A percentile compares a stretch with the other conserved stretches of the same genome.
Conservation (phyloP, 768 basidiomycete species). For the Amanita thiersii region DNA sequence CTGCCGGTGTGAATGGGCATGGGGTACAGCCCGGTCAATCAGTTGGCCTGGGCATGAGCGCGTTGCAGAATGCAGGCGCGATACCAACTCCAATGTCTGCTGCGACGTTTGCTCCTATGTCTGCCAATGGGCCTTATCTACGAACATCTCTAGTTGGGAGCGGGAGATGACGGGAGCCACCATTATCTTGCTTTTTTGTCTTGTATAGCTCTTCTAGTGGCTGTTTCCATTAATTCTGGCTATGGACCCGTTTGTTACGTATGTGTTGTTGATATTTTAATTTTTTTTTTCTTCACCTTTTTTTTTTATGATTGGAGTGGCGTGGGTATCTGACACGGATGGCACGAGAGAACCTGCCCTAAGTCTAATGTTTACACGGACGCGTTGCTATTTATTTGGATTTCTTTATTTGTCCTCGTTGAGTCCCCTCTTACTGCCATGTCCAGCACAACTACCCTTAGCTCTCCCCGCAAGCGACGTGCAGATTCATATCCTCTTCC, state of each 20-base stretch:
- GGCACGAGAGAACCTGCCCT: conserved; percentile 6
- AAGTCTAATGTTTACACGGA: neutral
- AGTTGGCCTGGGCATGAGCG: conserved; percentile 40
- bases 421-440: neutral
- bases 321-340: too few species aligned
- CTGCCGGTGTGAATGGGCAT: conserved; percentile 38
- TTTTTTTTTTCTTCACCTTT: conserved; percentile 4
- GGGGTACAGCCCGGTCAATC: conserved; percentile 28
- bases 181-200: conserved; percentile 18
- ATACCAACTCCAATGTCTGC: conserved; percentile 39
- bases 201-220: conserved; percentile 9
- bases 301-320: neutral
- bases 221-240: conserved; percentile 14
- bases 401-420: neutral
- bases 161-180: conserved; percentile 28
- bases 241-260: conserved; percentile 12
- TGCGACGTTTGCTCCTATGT: conserved; percentile 54
- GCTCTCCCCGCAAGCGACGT: conserved; percentile 21
- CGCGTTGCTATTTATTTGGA: conserved; percentile 3
- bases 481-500: conserved; percentile 7
- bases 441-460: conserved; percentile 7
- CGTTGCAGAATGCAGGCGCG: conserved; percentile 28
- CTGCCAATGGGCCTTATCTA: conserved; percentile 54
- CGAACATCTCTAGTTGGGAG: conserved; percentile 53
- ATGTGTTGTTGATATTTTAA: conserved; percentile 3